Evolutionary conservation across 768 basidiomycete genomes (phyloP), one percentile per base, ranked within the genome.

Genomic region (Rhizopogon salebrosus): DNA sequence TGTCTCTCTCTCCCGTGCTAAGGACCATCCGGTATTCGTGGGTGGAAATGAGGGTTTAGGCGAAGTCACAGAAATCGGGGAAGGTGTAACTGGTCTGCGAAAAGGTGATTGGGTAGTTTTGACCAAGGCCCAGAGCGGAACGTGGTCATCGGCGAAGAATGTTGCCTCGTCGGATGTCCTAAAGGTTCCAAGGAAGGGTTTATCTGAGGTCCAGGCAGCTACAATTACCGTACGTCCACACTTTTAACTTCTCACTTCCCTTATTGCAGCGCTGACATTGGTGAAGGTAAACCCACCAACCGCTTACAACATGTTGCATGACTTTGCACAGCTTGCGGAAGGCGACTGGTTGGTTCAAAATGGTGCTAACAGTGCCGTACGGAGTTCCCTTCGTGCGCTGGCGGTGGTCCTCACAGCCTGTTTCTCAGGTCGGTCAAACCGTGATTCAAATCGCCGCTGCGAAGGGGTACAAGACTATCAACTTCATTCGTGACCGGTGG

Each of bases 281-380:
- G 24, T 49, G 13, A 39, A 89, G 83, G 83, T 92, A 24, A 95
- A 95, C 62, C 88, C 89, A 2, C 76, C 90, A 0, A 90, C 92
- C 0, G 92, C 92, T 1, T 85, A 85, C 57, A 85, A 87, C 60
- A 88, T 95, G 85, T 76, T 95, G 9, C 76, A 75, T 31, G 80
- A 87, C 51, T 92, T 85, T 66, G 76, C 83, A 6, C 59, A 74
- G 34, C 76, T 92, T 39, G 56, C 79, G 48, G 72, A 76, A 43
- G 90, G 85, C 3, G 87, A 90, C 42, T 93, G 85, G 85, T 75
- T 95, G 14, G 64, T 94, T 10, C 92, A 94, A 67, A 94, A 93
- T 56, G 92, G 89, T 24, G 85, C 84, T 18, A 94, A 94, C 60
- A 87, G 87, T 58, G 87, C 88, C 18, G 91, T 90, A 53, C 43